Conservation (phyloP, 1,284 basidiomycete species). For the Leucoagaricus sp. region DNA sequence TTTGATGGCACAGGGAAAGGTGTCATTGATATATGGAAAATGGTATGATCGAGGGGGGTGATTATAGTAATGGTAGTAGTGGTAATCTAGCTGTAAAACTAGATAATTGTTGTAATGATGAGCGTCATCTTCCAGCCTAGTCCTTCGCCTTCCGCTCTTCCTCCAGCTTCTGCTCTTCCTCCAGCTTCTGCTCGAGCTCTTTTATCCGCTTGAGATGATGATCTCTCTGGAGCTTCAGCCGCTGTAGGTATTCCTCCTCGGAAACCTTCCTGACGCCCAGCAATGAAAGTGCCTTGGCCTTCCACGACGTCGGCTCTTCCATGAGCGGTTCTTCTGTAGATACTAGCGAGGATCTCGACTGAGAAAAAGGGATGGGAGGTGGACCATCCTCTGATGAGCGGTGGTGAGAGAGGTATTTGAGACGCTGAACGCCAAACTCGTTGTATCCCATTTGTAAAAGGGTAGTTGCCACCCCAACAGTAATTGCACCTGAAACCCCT, state of each 20-base stretch:
- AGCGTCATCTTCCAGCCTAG: conserved; percentile 13
- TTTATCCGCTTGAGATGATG: conserved; percentile 6
- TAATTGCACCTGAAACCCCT: conserved; percentile 52
- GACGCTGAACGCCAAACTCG: conserved; percentile 56
- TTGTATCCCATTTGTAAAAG: conserved; percentile 65
- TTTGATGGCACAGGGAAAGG: conserved; percentile 58
- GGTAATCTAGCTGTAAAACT: background rate
- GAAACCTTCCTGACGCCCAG: conserved; percentile 56
- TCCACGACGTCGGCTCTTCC: conserved; percentile 20
- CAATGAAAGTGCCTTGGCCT: conserved; percentile 34
- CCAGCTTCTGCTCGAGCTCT: conserved; percentile 49
- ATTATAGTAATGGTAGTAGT: background rate
- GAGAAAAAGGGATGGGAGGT: background rate
- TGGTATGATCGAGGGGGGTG: conserved; percentile 16
- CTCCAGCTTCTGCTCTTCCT: conserved; percentile 35
- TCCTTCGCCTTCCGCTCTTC: conserved; percentile 15
- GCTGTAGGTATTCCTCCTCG: conserved; percentile 63
- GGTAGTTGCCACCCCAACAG: conserved; percentile 54
- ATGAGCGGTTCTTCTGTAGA: conserved; percentile 7
- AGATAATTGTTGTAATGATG: conserved; percentile 3
- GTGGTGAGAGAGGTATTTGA: conserved; percentile 49
- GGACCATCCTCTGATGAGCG: background rate
- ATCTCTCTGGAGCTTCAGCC: conserved; percentile 54
- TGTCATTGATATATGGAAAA: conserved; percentile 58
- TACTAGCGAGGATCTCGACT: background rate